Base-by-base conservation (phyloP, 1,284 basidiomycete species). In the Apiotrichum mycotoxinovorans region DNA sequence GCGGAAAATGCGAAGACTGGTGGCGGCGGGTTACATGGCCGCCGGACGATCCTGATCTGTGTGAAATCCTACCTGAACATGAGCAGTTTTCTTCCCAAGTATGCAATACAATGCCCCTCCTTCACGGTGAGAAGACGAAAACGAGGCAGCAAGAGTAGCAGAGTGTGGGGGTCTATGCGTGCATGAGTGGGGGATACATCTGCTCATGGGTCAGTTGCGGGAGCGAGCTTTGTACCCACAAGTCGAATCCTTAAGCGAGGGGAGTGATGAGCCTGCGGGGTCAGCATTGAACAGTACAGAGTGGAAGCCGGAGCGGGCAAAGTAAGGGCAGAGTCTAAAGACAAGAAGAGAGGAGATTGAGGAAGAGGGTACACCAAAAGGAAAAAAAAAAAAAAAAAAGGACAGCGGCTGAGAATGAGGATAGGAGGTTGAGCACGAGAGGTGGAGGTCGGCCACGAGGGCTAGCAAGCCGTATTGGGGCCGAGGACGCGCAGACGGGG, bases 231-330 rank as follows among this genome's bases (percentile, higher is more conserved):
- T 10, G 5, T n/a, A 26, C 3, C 15, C 44, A n/a, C 25, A 2
- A 11, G 12, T 49, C 46, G 11, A 20, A 23, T 12, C 43, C 25
- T 84, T 80, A 93, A 74, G 90, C 90, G 66, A 92, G 83, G 42
- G 90, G 90, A 73, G 88, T 92, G 76, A 93, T 88, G 69, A 93
- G 83, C 79, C 90, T 92, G 71, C 18, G 58, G n/a, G 14, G 42
- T 43, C 14, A 43, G 42, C 42, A 18, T 25, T 25, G n/a, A 15
- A 25, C 14, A 15, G 10, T 43, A 14, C 14, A 15, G 23, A 15
- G 12, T 3, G 26, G 23, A 14, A 5, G 5, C 14, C 22, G 23
- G 22, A 43, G 11, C 8, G 4, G 22, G 11, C 23, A 26, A 45
- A 18, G 17, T 26, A 14, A 30, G 43, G 45, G 51, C 58, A 67